Percentiles rank a stretch among this genome's conserved stretches.
Evolutionary conservation across 2,329 filamentous ascomycete genomes (phyloP).

Genomic region (Dothistroma pini): DNA sequence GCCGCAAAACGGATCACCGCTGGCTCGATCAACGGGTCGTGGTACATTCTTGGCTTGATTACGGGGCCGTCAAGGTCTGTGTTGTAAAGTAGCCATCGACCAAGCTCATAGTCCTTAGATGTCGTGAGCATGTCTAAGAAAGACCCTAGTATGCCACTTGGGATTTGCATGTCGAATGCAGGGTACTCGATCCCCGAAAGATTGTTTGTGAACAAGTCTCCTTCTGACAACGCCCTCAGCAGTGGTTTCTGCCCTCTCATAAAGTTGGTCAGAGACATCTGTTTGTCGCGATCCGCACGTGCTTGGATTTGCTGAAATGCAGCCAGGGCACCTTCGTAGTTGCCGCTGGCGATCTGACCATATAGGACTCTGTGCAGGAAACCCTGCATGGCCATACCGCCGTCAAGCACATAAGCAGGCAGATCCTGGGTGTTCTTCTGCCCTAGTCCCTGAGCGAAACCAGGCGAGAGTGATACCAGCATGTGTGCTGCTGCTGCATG

Average conservation of each 20-base stretch:
- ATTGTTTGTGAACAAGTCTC: constrained; percentile 30
- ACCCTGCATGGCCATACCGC: constrained; percentile 41
- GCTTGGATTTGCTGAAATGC: constrained; percentile 39
- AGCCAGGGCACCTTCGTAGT: constrained; percentile 38
- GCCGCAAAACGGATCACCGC: constrained; percentile 54
- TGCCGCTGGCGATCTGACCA: constrained; percentile 38
- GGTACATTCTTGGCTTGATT: constrained; percentile 46
- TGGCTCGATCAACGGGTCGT: constrained; percentile 47
- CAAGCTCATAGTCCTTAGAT: constrained; percentile 47
- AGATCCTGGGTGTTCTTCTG: constrained; percentile 35
- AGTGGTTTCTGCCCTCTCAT: constrained; percentile 29
- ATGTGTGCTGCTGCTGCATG: constrained; percentile 44
- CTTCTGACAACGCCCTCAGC: constrained; percentile 25
- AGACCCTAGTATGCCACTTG: constrained; percentile 46
- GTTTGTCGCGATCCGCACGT: constrained; percentile 44
- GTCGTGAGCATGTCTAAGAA: constrained; percentile 51
- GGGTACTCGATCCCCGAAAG: constrained; percentile 42
- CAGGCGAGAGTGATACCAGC: constrained; percentile 37
- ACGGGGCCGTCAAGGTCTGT: constrained; percentile 53
- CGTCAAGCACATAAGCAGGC: constrained; percentile 44
- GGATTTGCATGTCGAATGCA: constrained; percentile 45
- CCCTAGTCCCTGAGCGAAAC: constrained; percentile 41
- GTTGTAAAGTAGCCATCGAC: constrained; percentile 52
- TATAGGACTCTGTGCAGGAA: constrained; percentile 43
- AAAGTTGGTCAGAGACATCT: constrained; percentile 41